Evolutionary conservation across 805 yeast genomes (phyloP).

Genomic region (Starmerella potacharoeniae): DNA sequence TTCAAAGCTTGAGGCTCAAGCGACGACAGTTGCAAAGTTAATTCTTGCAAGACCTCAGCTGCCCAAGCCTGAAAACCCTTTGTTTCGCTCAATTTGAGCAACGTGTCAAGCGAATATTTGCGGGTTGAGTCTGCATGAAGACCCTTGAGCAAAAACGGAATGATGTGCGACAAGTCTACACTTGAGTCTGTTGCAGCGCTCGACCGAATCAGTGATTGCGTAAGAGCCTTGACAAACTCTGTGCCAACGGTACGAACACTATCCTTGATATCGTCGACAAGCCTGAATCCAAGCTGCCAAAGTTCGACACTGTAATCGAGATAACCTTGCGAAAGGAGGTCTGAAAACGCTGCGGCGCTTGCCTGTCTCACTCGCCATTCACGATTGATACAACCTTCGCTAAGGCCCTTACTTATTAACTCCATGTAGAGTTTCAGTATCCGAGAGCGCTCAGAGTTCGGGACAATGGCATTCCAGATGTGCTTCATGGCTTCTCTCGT

Average conservation of each 20-base stretch:
- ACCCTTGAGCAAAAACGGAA: slow-evolving; percentile 12
- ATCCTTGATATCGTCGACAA: slow-evolving; percentile 88
- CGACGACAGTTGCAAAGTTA: slow-evolving; percentile 65
- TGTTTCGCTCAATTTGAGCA: slow-evolving; percentile 59
- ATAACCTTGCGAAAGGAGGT: slow-evolving; percentile 40
- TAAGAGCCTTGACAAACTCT: slow-evolving; percentile 46
- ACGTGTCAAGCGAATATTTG: slow-evolving; percentile 60
- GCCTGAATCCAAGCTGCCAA: slow-evolving; percentile 82
- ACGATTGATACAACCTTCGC: slow-evolving; percentile 57
- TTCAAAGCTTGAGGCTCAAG: slow-evolving; percentile 86
- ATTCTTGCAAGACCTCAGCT: slow-evolving; percentile 55
- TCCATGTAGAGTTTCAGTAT: slow-evolving; percentile 45
- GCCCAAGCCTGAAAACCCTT: slow-evolving; percentile 48
- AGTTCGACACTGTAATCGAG: slow-evolving; percentile 36
- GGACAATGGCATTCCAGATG: slow-evolving; percentile 63
- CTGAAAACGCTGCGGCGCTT: slow-evolving; percentile 57
- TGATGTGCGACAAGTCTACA: slow-evolving; percentile 5
- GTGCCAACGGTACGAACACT: slow-evolving; percentile 78
- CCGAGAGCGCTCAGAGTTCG: slow-evolving; percentile 38
- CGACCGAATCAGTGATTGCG: slow-evolving; percentile 8
- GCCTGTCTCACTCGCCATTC: slow-evolving; percentile 96
- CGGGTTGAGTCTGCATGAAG: slow-evolving; percentile 7
- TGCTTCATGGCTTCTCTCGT: slow-evolving; percentile 78
- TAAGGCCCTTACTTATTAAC: slow-evolving; percentile 50
- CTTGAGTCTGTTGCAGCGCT: not conserved